Evolutionary conservation across 345 rosid genomes (phyloP), one percentile per base, ranked within the genome.

Genomic region (Salix caprea): DNA sequence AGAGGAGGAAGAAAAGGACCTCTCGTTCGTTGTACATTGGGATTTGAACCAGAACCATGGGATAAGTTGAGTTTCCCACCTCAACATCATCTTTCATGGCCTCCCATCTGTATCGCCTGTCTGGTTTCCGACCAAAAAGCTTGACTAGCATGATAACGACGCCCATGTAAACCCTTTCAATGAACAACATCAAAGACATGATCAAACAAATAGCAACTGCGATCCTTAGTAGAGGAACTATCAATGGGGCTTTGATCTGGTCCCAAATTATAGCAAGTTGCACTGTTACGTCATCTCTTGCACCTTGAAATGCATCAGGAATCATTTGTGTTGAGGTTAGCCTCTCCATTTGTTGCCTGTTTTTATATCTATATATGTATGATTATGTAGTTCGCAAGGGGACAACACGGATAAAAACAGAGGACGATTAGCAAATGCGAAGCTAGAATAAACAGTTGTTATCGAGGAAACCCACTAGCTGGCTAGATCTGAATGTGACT

Each of bases 21-120:
- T 96, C 99, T 83, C 89, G 82, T 84, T 96, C 99, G 71, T 96
- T 96, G 86, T 77, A 96, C 99, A 96, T 96, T 7, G 99, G 99
- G 88, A 96, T 91, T 87, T 96, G 99, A 74, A 96, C 87, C 48
- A 96, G 87, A 80, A 96, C 96, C 93, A 89, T 82, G 1, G 99
- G 99, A 84, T 93, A 93, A 69, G 81, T 84, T 36, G 90, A 88
- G 88, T 88, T 92, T 4, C 99, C 99, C 69, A 88, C 70, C 79
- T 96, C 99, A 15, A 92, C 77, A 58, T 96, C 98, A 36, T 96
- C 99, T 80, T 90, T 96, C n/a, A 92, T 77, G 34, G 94, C 87
- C 71, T 96, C 92, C 87, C 89, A 92, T 81, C 87, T 90, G 83
- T 87, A 96, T 28, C 92, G 86, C 77, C 78, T 92, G 73, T 96